Percentiles rank a stretch among this genome's conserved stretches.
Evolutionary conservation across 805 yeast genomes (phyloP).

Genomic region (Starmerella bacillaris): DNA sequence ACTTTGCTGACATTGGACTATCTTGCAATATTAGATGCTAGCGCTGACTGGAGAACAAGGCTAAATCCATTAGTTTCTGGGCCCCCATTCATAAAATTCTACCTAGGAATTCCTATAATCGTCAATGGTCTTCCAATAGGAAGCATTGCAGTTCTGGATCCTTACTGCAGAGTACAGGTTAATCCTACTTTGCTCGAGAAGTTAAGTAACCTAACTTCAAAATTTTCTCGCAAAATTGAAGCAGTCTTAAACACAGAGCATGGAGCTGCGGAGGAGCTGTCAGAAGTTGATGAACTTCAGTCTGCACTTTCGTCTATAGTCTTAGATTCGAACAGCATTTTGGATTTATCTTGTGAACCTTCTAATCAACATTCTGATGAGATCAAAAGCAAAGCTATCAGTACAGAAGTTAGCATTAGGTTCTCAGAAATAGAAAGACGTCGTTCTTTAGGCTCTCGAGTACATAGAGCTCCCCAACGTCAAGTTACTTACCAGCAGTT

Average conservation of each 20-base stretch:
- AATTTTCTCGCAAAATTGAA: slow-evolving; percentile 4
- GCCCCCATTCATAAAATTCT: slow-evolving; percentile 41
- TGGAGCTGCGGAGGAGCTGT: neutral
- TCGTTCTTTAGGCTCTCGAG: too few relatives aligned
- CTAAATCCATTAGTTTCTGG: slow-evolving; percentile 48
- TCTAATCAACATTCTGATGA: too few relatives aligned
- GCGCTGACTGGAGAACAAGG: slow-evolving; percentile 51
- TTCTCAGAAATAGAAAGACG: too few relatives aligned
- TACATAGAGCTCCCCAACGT: too few relatives aligned
- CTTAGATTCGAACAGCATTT: too few relatives aligned
- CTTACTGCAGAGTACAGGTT: slow-evolving; percentile 14
- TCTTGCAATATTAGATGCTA: slow-evolving; percentile 40
- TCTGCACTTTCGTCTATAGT: too few relatives aligned
- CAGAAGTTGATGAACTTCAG: slow-evolving; percentile 3
- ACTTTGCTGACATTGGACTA: slow-evolving; percentile 40
- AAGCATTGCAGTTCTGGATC: slow-evolving; percentile 40
- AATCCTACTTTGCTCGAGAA: slow-evolving; percentile 7
- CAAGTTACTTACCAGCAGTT: slow-evolving; percentile 15
- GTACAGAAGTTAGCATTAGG: too few relatives aligned
- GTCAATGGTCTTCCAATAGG: slow-evolving; percentile 34
- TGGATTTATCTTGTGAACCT: too few relatives aligned
- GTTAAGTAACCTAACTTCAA: slow-evolving; percentile 8
- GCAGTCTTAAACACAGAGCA: neutral
- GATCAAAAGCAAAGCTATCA: neutral
- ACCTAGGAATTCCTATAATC: slow-evolving; percentile 45